phyloP scores from a whole-genome alignment of 2,329 filamentous ascomycete genomes.

The Trichoderma gracile region DNA sequence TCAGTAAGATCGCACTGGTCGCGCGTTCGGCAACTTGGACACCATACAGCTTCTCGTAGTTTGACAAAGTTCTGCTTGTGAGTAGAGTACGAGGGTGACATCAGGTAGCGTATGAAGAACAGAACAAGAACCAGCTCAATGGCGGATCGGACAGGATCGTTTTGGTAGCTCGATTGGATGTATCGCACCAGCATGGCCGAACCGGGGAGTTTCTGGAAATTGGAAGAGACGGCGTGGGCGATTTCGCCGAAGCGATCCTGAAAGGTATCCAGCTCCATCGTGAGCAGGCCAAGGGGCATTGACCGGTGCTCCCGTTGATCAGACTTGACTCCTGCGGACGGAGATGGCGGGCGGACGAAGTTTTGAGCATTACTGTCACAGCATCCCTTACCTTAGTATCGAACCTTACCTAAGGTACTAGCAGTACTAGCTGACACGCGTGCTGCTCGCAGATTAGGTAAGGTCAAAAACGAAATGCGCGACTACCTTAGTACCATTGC shows the following conservation, averaged over 20 bases:
- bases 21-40: not conserved
- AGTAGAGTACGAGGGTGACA: conserved; percentile 90
- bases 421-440: too few relatives aligned
- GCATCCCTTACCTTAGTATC: too few relatives aligned
- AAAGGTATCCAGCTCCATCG: conserved; percentile 65
- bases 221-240: conserved; percentile 56
- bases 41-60: conserved; percentile 70
- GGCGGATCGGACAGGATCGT: conserved; percentile 90
- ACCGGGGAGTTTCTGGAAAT: conserved; percentile 88
- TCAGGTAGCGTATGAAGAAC: conserved; percentile 90
- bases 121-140: conserved; percentile 92
- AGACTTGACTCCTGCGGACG: not conserved
- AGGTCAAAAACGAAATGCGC: too few relatives aligned
- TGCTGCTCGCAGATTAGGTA: too few relatives aligned
- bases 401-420: too few relatives aligned
- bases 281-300: not conserved
- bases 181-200: conserved; percentile 94
- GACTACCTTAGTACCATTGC: too few relatives aligned
- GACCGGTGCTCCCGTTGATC: not conserved
- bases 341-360: not conserved
- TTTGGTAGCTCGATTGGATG: conserved; percentile 95
- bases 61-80: conserved; percentile 87
- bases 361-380: too few relatives aligned
- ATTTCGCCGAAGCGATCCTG: conserved; percentile 53
- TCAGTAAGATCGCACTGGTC: not conserved